Evolutionary conservation across 345 rosid genomes (phyloP), one percentile per base, ranked within the genome.

Genomic region (Brassica juncea): DNA sequence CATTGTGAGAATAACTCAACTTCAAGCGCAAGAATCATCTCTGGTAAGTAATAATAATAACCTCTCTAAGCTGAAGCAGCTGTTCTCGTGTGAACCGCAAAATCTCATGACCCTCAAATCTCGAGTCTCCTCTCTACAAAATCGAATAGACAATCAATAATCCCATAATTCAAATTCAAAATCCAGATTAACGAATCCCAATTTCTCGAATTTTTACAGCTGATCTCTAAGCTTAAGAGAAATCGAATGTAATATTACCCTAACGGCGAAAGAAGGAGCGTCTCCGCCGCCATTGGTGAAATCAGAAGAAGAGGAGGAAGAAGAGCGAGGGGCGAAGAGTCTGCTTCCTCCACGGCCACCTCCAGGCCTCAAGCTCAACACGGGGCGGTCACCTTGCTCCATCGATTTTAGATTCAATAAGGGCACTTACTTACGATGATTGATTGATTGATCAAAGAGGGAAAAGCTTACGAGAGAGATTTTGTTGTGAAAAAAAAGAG

Each of bases 21-120:
- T 52, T 71, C 31, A n/a, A 15, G 4, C 3, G 6, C 21, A 31
- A 19, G 49, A 64, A 32, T 14, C 39, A 35, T 6, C 59, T 55
- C 59, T 47, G 12, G 21, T 14, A 68, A 44, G 4, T 19, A 19
- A 19, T n/a, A 14, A 0, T 9, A 3, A 66, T 69, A 66, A 90
- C 97, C 93, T 91, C 93, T 74, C 77, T 83, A 14, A 89, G 86
- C 82, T 91, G 89, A 75, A 92, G 80, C 49, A 94, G 85, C 81
- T 90, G 97, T 25, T 94, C 92, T 70, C 88, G 76, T 14, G 90
- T 78, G 83, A 86, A 92, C 27, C 76, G 84, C 76, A 94, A 77
- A 37, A 84, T 75, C 61, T 92, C 97, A 71, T 70, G 88, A 57
- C 78, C 91, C 59, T 90, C 93, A 75, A 88, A 86, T 63, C 88